These are phyloP conservation scores for Microsporum canis DNA, from an alignment of 2,329 filamentous ascomycete genomes.

Conservation along the genomic window DNA sequence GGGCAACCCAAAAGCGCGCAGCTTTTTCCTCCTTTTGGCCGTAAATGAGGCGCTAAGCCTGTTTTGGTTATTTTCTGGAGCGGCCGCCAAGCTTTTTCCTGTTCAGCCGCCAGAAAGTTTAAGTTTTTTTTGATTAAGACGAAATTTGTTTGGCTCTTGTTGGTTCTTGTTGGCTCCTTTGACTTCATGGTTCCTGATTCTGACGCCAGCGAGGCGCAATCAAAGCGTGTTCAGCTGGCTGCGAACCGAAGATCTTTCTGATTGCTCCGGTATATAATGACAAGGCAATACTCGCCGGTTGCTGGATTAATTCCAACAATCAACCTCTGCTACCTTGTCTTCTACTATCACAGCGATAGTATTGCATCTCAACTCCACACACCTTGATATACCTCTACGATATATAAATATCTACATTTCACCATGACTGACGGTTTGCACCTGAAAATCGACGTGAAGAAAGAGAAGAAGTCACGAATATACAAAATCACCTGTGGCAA, in stretches of 20 bases:
- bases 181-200: neutral
- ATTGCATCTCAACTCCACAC: no score
- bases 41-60: neutral
- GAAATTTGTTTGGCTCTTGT: neutral
- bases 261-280: neutral
- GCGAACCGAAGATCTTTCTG: neutral
- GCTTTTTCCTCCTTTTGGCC: neutral
- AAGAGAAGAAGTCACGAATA: neutral
- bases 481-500: conserved; percentile 8
- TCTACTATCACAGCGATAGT: neutral
- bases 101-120: neutral
- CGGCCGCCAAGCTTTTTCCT: neutral
- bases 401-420: neutral
- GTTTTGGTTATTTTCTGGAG: neutral
- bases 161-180: neutral
- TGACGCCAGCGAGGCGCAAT: neutral
- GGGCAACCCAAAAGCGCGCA: neutral
- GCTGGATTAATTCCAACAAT: neutral
- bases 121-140: neutral
- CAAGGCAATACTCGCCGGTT: neutral
- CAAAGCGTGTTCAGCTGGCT: neutral
- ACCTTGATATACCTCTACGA: neutral
- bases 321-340: neutral
- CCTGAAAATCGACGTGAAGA: neutral
- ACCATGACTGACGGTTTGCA: neutral